Evolutionary conservation across 495 filamentous ascomycete genomes (phyloP).

Genomic region (Neurospora sp.): DNA sequence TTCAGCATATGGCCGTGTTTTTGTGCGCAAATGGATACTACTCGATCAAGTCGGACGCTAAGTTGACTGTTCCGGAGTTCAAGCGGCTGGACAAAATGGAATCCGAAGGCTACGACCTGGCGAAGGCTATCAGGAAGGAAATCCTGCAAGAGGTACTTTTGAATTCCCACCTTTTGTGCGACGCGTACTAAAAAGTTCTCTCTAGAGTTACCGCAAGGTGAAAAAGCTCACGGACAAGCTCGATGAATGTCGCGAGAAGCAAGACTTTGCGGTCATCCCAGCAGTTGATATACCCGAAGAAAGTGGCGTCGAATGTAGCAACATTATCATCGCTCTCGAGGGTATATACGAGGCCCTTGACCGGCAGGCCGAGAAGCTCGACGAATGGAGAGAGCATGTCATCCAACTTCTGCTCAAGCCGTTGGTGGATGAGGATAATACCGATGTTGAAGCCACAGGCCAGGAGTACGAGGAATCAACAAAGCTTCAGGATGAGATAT

Average conservation of each 20-base stretch:
- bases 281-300: constrained; percentile 13
- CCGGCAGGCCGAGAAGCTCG: constrained; percentile 54
- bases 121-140: constrained; percentile 68
- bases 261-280: constrained; percentile 55
- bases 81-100: constrained; percentile 57
- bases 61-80: constrained; percentile 53
- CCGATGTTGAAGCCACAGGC: constrained; percentile 55
- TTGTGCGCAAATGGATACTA: constrained; percentile 76
- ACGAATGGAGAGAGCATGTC: constrained; percentile 62
- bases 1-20: constrained; percentile 74
- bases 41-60: constrained; percentile 63
- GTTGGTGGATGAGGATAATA: constrained; percentile 72
- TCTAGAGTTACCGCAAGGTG: constrained; percentile 21
- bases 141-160: constrained; percentile 44
- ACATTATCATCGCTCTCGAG: constrained; percentile 19
- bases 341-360: constrained; percentile 48
- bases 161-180: neutral
- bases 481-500: constrained; percentile 70
- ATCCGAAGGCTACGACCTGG: constrained; percentile 59
- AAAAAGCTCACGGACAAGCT: constrained; percentile 38
- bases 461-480: constrained; percentile 85
- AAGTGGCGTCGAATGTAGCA: constrained; percentile 27
- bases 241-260: constrained; percentile 30
- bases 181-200: constrained; percentile 1
- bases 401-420: constrained; percentile 58